Evolutionary conservation across 2,329 filamentous ascomycete species (phyloP), one percentile per base, ranked within the genome.

Genomic region (Nigrospora oryzae): DNA sequence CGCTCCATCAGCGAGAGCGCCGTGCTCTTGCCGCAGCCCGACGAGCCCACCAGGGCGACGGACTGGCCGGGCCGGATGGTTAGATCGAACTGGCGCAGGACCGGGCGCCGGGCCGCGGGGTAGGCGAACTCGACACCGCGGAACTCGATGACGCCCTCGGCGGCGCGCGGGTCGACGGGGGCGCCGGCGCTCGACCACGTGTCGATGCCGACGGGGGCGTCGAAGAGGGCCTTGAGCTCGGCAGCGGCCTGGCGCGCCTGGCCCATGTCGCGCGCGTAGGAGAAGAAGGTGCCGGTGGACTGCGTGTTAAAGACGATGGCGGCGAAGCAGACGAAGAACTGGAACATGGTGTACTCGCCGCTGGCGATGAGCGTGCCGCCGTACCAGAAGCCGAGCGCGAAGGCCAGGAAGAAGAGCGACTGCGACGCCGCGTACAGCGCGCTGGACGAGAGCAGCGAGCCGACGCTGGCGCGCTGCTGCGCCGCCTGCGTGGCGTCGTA

Each of bases 321-420:
- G 48, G 84, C 81, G 66, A 95, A 95, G 57, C 87, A 89, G 40
- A 95, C 73, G 68, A 96, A 97, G 74, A 96, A 96, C 53, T 90
- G 84, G 63, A 91, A 91, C 55, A 89, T 74, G 51, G 65, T 62
- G 62, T 93, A 91, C 60, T 94, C 86, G 40, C 66, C 58, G 45
- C 75, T 74, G 16, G 75, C 81, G 43, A 95, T 83, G 23, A 93
- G 70, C 0, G 75, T 85, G 28, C 88, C 86, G 48, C 89, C 89
- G 56, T 91, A 95, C 88, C 88, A 96, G 70, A 96, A 96, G 2
- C 85, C 89, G 5, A 96, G 77, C 0, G 89, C 89, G 48, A 91
- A 83, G 53, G 83, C 87, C 40, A 89, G 73, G 66, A 95, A 94
- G 49, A 86, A 79, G 46, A 94, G 69, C 0, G 86, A 89, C 66